These are phyloP conservation scores for Rhodomyrtus psidioides DNA, from an alignment of 441 rosid species.

Conservation along the genomic window DNA sequence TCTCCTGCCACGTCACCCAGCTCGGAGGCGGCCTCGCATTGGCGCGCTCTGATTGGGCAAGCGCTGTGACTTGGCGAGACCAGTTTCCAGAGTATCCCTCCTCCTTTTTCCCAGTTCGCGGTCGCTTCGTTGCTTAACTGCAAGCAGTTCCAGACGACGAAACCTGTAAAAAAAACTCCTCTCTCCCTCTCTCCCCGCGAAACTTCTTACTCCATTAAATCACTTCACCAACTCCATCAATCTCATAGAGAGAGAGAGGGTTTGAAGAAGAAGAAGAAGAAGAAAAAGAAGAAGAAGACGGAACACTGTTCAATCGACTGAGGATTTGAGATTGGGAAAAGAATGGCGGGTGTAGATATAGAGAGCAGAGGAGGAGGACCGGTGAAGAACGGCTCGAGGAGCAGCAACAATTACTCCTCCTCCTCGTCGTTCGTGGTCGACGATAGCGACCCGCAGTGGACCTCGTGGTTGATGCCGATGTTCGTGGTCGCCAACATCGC, in stretches of 20 bases:
- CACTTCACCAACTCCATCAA: constrained; percentile 1
- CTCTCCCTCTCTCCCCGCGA: not conserved
- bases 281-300: not conserved
- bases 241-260: constrained; percentile 7
- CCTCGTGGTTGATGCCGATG: constrained; percentile 45
- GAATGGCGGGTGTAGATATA: constrained; percentile 2
- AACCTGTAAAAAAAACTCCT: not conserved
- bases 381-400: not conserved
- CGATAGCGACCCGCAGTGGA: constrained; percentile 35
- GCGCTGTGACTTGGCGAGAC: not conserved
- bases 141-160: not conserved
- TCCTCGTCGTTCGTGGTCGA: constrained; percentile 28
- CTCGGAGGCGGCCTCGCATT: rapidly evolving
- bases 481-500: constrained; percentile 40
- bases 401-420: constrained; percentile 7
- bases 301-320: not conserved
- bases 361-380: constrained; percentile 17
- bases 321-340: constrained; percentile 25
- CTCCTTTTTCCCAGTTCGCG: not conserved
- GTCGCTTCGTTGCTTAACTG: not conserved
- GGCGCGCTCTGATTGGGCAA: not conserved
- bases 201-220: constrained; percentile 1
- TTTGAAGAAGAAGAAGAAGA: not conserved
- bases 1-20: not conserved
- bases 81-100: not conserved